These are phyloP conservation scores for Canavalia gladiata DNA, from an alignment of 306 rosid species.

Conservation along the genomic window DNA sequence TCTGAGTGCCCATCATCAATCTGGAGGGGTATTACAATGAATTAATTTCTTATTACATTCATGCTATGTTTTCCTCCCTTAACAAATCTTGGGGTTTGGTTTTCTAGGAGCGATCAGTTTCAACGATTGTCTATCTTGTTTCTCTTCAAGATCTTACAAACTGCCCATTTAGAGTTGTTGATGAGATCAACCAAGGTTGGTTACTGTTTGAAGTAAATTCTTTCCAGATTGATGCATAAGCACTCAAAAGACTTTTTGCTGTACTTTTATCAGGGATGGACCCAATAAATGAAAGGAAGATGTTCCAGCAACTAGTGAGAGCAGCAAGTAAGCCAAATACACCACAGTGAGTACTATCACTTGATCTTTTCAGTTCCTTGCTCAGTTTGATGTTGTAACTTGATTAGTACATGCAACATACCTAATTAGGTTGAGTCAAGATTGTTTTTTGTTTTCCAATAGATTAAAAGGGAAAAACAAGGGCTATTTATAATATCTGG, in stretches of 20 bases:
- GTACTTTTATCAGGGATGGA: constrained; percentile 81
- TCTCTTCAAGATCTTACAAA: constrained; percentile 96
- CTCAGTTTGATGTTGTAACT: constrained; percentile 28
- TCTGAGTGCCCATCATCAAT: constrained; percentile 96
- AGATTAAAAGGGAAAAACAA: not conserved
- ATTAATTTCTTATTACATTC: constrained; percentile 38
- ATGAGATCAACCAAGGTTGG: constrained; percentile 97
- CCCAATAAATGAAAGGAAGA: constrained; percentile 96
- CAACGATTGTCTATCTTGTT: constrained; percentile 96
- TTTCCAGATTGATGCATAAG: constrained; percentile 35
- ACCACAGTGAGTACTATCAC: constrained; percentile 76
- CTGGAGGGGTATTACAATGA: constrained; percentile 85
- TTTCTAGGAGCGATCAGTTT: constrained; percentile 88
- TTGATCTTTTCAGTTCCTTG: constrained; percentile 23
- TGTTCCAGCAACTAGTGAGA: constrained; percentile 98
- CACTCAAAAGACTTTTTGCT: constrained; percentile 27
- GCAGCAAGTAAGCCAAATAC: constrained; percentile 97
- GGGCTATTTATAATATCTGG: not conserved
- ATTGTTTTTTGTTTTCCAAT: not conserved
- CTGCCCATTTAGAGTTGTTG: constrained; percentile 98
- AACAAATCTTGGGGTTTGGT: constrained; percentile 36
- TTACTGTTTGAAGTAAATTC: constrained; percentile 35
- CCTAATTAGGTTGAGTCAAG: not conserved
- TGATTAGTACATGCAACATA: not conserved
- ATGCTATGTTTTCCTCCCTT: constrained; percentile 22